phyloP scores from a whole-genome alignment of 2,329 filamentous ascomycete genomes.

The Aureobasidium melanogenum region DNA sequence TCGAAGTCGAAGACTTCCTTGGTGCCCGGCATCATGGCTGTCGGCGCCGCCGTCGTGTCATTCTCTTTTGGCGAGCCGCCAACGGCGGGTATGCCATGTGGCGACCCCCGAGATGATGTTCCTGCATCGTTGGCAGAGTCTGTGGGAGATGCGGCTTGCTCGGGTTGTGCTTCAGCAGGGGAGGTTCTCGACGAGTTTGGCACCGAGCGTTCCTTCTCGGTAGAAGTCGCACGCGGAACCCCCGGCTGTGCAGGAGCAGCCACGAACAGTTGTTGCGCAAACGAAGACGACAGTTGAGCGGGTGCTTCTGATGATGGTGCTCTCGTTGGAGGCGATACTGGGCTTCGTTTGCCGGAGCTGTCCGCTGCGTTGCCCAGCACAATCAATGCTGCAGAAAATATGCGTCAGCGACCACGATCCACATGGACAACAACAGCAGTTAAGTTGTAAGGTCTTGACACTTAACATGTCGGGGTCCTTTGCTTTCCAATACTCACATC shows the following conservation, averaged over 20 bases:
- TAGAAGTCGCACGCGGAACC: background rate
- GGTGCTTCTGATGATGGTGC: background rate
- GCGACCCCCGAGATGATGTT: background rate
- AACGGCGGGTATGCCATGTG: background rate
- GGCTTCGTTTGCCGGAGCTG: background rate
- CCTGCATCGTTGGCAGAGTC: background rate
- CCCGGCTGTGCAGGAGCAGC: background rate
- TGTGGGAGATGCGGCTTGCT: background rate
- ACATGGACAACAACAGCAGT: background rate
- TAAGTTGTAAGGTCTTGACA: background rate
- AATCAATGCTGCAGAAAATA: background rate
- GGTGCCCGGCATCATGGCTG: background rate
- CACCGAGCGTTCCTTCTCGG: background rate
- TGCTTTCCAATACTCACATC: constrained; percentile 18
- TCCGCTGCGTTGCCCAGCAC: background rate
- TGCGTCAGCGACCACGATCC: background rate
- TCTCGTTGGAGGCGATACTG: background rate
- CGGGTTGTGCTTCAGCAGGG: background rate
- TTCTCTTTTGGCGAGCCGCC: background rate
- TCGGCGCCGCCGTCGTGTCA: background rate
- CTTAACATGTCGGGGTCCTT: too few species aligned
- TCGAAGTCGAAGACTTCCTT: constrained; percentile 4
- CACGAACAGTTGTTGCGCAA: constrained; percentile 6
- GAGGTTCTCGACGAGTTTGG: background rate
- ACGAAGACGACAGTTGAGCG: background rate